Conservation (phyloP, 2,329 filamentous ascomycete genomes). For the Aspergillus quadricinctus region DNA sequence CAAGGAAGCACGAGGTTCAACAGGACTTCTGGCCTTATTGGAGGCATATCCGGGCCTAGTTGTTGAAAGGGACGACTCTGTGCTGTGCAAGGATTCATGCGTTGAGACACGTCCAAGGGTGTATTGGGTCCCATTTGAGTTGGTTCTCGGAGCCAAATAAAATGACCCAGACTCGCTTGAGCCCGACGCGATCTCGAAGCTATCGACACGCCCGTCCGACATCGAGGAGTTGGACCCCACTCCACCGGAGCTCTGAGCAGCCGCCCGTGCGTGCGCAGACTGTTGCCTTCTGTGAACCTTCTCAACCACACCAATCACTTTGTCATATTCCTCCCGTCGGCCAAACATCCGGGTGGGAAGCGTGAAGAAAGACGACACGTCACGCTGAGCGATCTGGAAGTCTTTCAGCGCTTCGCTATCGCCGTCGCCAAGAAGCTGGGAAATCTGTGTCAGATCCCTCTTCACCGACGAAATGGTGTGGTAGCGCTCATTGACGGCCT, state of each 20-base stretch:
- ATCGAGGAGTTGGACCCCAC: slow-evolving; percentile 52
- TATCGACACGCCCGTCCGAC: slow-evolving; percentile 48
- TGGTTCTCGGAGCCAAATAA: slow-evolving; percentile 34
- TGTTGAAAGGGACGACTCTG: slow-evolving; percentile 31
- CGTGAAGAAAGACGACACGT: slow-evolving; percentile 89
- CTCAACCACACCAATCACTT: slow-evolving; percentile 70
- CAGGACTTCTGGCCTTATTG: slow-evolving; percentile 33
- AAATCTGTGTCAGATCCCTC: slow-evolving; percentile 70
- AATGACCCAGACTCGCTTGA: slow-evolving; percentile 53
- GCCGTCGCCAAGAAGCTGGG: slow-evolving; percentile 69
- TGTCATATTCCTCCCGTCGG: slow-evolving; percentile 65
- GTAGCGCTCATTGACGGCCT: slow-evolving; percentile 81
- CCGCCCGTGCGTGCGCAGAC: slow-evolving; percentile 27
- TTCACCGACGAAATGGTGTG: slow-evolving; percentile 84
- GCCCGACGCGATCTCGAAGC: slow-evolving; percentile 47
- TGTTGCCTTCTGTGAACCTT: slow-evolving; percentile 65
- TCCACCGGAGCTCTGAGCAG: slow-evolving; percentile 34
- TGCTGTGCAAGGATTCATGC: slow-evolving; percentile 33
- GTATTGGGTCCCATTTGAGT: slow-evolving; percentile 31
- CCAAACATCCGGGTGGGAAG: slow-evolving; percentile 79
- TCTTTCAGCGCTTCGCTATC: slow-evolving; percentile 66
- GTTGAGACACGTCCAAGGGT: slow-evolving; percentile 27
- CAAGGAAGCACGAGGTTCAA: slow-evolving; percentile 33
- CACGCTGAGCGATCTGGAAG: slow-evolving; percentile 74
- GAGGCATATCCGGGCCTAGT: slow-evolving; percentile 23